Percentiles rank a stretch among this genome's conserved stretches.
Evolutionary conservation across 1,284 basidiomycete species (phyloP).

Genomic region (Vanrija pseudolonga): DNA sequence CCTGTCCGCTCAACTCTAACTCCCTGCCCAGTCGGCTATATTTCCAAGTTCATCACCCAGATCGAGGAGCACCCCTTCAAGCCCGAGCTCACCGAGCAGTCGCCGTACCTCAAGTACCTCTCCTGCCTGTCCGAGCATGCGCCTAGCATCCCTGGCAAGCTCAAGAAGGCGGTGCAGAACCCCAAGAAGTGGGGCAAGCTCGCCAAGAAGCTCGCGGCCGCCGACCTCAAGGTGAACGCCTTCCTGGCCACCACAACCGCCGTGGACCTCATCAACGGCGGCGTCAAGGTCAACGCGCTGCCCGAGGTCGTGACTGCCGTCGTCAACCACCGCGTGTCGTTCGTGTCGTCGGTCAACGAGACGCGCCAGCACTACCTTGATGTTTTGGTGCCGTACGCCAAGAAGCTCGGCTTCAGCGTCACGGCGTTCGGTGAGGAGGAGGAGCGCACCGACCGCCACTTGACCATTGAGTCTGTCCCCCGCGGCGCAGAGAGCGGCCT

Average conservation of each 20-base stretch:
- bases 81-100: constrained; percentile 38
- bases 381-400: constrained; percentile 46
- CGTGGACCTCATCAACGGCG: constrained; percentile 46
- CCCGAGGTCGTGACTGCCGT: constrained; percentile 45
- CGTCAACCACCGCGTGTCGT: constrained; percentile 53
- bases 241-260: constrained; percentile 48
- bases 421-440: constrained; percentile 28
- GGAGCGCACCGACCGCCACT: too few species aligned
- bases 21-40: constrained; percentile 42
- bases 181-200: constrained; percentile 49
- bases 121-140: constrained; percentile 53
- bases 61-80: constrained; percentile 46
- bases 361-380: constrained; percentile 46
- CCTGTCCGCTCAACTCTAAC: too few species aligned
- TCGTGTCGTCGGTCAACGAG: constrained; percentile 48
- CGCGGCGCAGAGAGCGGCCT: constrained; percentile 24
- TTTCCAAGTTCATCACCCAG: constrained; percentile 39
- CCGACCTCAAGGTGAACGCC: constrained; percentile 34
- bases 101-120: constrained; percentile 51
- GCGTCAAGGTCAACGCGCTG: constrained; percentile 50
- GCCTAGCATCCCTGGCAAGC: constrained; percentile 39
- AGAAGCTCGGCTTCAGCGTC: constrained; percentile 46
- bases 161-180: constrained; percentile 39
- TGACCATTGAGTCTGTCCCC: too few species aligned
- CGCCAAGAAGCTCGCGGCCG: constrained; percentile 40